phyloP scores from a whole-genome alignment of 441 rosid species.

The Gossypium trilobum region DNA sequence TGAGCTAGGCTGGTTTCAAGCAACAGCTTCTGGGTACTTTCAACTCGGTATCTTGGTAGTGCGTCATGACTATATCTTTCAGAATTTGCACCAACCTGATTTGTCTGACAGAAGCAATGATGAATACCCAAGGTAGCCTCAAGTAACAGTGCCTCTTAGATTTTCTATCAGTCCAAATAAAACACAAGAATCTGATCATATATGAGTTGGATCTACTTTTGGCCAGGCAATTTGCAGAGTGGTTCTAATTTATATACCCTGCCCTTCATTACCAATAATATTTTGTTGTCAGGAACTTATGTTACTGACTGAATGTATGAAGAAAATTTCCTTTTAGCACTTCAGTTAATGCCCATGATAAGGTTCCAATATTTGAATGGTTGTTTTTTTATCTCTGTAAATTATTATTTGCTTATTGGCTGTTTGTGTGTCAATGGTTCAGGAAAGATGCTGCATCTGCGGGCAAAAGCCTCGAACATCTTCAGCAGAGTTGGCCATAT shows the following conservation, averaged over 20 bases:
- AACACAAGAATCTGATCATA: not conserved
- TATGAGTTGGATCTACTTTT: not conserved
- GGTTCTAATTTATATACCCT: not conserved
- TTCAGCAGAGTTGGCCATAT: constrained; percentile 47
- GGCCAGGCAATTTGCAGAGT: not conserved
- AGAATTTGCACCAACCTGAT: constrained; percentile 32
- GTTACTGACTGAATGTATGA: not conserved
- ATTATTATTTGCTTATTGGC: constrained; percentile 12
- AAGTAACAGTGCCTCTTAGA: not conserved
- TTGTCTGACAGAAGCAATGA: constrained; percentile 35
- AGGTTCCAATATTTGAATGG: not conserved
- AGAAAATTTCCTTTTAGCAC: not conserved
- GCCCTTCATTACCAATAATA: not conserved
- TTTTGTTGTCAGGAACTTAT: not conserved
- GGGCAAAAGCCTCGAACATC: constrained; percentile 40
- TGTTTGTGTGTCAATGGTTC: constrained; percentile 20
- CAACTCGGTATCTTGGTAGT: constrained; percentile 85
- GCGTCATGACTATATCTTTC: constrained; percentile 48
- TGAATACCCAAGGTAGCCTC: constrained; percentile 53
- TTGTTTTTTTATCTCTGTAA: constrained; percentile 13
- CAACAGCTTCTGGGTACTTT: constrained; percentile 93
- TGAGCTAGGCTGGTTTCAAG: constrained; percentile 95
- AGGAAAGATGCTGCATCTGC: constrained; percentile 46
- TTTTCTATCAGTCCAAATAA: not conserved
- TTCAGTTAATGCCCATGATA: not conserved